Evolutionary conservation across 176 grass and related monocot genomes (phyloP).

Genomic region (Paspalum vaginatum): DNA sequence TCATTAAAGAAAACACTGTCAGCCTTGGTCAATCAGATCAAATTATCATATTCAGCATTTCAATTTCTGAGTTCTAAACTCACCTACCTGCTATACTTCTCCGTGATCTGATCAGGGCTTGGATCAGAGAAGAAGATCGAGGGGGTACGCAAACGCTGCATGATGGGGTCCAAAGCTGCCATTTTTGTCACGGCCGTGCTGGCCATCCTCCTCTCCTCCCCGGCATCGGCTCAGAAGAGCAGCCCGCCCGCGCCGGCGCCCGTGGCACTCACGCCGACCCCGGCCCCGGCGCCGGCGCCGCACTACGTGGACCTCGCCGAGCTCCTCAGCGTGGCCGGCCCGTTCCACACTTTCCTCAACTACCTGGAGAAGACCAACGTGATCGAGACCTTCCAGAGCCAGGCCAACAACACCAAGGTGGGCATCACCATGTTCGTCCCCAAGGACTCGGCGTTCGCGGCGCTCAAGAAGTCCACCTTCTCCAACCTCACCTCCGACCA

Average conservation of each 20-base stretch:
- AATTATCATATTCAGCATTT: not conserved
- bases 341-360: slow-evolving; percentile 82
- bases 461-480: slow-evolving; percentile 73
- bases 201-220: slow-evolving; percentile 38
- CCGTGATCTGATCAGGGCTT: slow-evolving; percentile 37
- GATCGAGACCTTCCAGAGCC: slow-evolving; percentile 83
- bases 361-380: slow-evolving; percentile 80
- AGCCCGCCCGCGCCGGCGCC: slow-evolving; percentile 46
- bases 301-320: slow-evolving; percentile 70
- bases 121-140: slow-evolving; percentile 25
- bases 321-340: slow-evolving; percentile 74
- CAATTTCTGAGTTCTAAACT: not conserved
- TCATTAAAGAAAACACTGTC: not conserved
- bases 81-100: not conserved
- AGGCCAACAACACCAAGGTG: slow-evolving; percentile 77
- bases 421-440: slow-evolving; percentile 94
- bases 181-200: slow-evolving; percentile 36
- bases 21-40: slow-evolving; percentile 1
- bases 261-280: slow-evolving; percentile 37
- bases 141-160: not conserved
- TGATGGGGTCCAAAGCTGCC: slow-evolving; percentile 49
- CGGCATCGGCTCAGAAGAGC: slow-evolving; percentile 53
- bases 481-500: slow-evolving; percentile 84
- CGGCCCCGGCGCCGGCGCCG: slow-evolving; percentile 68
- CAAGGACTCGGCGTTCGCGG: slow-evolving; percentile 72